Percentiles rank a stretch among this genome's conserved stretches.
These are phyloP conservation scores for Talaromyces funiculosus DNA, from an alignment of 2,329 filamentous ascomycete species.

Conservation along the genomic window DNA sequence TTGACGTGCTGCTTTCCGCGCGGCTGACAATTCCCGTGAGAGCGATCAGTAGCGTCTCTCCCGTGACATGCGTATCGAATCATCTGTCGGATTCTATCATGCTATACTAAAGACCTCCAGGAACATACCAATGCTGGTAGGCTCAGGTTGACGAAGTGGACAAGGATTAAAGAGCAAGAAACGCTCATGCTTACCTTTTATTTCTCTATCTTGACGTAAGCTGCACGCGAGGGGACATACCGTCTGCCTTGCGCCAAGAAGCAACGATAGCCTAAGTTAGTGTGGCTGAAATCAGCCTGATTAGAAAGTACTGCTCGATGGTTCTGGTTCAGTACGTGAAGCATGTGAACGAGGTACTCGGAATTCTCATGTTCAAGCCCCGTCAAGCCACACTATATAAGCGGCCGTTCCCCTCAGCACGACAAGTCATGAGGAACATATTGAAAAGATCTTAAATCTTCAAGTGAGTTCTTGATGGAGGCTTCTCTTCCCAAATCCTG, in stretches of 20 bases:
- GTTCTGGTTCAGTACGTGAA: neutral
- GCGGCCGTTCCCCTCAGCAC: neutral
- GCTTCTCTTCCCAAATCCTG: neutral
- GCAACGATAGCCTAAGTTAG: neutral
- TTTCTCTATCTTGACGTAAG: neutral
- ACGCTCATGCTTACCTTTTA: neutral
- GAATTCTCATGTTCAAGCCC: neutral
- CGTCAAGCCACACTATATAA: slow-evolving; percentile 6
- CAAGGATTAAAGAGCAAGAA: neutral
- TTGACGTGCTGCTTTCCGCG: neutral
- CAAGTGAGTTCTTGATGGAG: neutral
- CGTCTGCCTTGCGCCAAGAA: neutral
- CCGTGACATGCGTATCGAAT: neutral
- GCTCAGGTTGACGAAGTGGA: neutral
- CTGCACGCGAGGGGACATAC: neutral
- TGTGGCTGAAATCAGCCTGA: slow-evolving; percentile 1
- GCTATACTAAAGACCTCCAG: neutral
- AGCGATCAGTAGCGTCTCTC: neutral
- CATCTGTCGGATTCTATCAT: neutral
- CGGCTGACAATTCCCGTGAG: neutral
- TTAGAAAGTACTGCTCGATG: neutral
- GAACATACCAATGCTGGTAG: neutral
- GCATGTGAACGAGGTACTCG: neutral
- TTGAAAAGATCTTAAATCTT: neutral
- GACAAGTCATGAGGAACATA: neutral